A percentile compares a stretch with the other conserved stretches of the same genome.
These are phyloP conservation scores for Rhodosporidiobolus sp. DNA, from an alignment of 768 basidiomycete genomes.

Conservation along the genomic window DNA sequence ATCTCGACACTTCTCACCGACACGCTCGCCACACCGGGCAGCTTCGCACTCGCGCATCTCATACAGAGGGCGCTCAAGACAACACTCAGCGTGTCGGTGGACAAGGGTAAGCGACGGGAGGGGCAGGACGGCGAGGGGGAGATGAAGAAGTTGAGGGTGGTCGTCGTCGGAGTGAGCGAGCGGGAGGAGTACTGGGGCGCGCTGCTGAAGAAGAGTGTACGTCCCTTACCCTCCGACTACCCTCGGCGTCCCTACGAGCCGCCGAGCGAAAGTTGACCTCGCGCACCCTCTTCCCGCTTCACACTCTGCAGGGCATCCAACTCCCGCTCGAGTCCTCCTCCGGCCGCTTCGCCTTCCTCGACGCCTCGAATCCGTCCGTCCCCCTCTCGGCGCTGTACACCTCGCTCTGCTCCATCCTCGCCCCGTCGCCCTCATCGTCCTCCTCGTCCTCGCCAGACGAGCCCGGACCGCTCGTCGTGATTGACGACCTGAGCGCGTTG, in stretches of 20 bases:
- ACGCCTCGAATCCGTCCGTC: not conserved
- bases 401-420: not conserved
- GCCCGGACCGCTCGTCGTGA: conserved; percentile 10
- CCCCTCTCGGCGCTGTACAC: not conserved
- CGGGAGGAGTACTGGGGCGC: conserved; percentile 8
- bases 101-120: no score
- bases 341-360: conserved; percentile 10
- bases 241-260: not conserved
- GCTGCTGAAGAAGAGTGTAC: conserved; percentile 17
- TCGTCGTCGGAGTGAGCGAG: conserved; percentile 21
- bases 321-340: not conserved
- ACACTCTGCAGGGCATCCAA: conserved; percentile 16
- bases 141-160: conserved; percentile 1
- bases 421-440: not conserved
- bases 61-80: conserved; percentile 1
- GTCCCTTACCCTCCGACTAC: not conserved
- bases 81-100: no score
- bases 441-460: not conserved
- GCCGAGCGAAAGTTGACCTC: not conserved
- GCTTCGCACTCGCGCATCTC: not conserved
- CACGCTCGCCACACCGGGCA: conserved; percentile 7
- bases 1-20: conserved; percentile 21
- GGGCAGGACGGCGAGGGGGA: not conserved
- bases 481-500: conserved; percentile 31
- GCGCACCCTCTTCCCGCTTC: not conserved